Evolutionary conservation across 768 basidiomycete species (phyloP).

Genomic region (Lentinula detonsa): DNA sequence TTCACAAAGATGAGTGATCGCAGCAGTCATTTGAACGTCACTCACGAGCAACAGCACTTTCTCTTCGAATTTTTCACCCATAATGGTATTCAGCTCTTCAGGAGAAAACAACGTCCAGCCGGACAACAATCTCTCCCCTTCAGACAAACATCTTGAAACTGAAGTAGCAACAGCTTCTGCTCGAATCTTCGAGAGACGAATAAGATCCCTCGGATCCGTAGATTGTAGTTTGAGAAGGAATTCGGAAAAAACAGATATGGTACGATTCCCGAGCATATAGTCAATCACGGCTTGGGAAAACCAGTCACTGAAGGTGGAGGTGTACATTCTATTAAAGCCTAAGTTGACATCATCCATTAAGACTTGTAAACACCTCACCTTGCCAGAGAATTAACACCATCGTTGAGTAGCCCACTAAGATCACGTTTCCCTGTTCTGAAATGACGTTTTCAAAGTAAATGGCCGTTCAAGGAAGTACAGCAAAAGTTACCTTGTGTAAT

Average conservation of each 20-base stretch:
- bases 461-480: not conserved
- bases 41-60: constrained; percentile 85
- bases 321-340: constrained; percentile 60
- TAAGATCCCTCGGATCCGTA: constrained; percentile 87
- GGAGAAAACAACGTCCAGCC: constrained; percentile 96
- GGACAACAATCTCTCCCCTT: constrained; percentile 69
- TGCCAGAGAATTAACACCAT: constrained; percentile 92
- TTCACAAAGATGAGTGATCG: not conserved
- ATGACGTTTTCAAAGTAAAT: constrained; percentile 7
- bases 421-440: constrained; percentile 93
- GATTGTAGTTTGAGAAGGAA: constrained; percentile 85
- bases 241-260: constrained; percentile 85
- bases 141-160: constrained; percentile 65
- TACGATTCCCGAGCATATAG: constrained; percentile 85
- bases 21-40: not conserved
- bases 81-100: constrained; percentile 60
- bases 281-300: constrained; percentile 96
- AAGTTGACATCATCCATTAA: not conserved
- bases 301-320: constrained; percentile 91
- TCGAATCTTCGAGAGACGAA: constrained; percentile 83
- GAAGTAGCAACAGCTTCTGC: constrained; percentile 91
- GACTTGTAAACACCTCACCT: constrained; percentile 12
- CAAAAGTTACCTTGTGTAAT: constrained; percentile 68
- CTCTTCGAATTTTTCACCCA: constrained; percentile 86
- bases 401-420: constrained; percentile 84